These are phyloP conservation scores for Leccinum longicurvipes DNA, from an alignment of 768 basidiomycete species.

Conservation along the genomic window DNA sequence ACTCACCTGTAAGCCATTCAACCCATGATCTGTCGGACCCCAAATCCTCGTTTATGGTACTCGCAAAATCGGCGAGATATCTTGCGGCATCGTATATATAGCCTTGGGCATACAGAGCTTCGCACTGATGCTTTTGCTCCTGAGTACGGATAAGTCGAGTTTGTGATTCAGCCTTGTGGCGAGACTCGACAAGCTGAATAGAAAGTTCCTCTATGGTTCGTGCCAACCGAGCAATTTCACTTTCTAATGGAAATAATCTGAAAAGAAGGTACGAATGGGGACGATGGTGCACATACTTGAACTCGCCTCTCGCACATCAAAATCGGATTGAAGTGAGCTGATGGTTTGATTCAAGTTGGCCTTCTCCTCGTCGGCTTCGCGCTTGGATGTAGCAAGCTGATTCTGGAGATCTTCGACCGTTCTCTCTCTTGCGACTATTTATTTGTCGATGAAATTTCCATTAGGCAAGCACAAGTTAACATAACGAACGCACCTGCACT, in stretches of 20 bases:
- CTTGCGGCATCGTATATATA: not conserved
- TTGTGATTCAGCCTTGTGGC: not conserved
- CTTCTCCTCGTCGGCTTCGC: not conserved
- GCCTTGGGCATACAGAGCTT: not conserved
- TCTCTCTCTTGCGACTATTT: not conserved
- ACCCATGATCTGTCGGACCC: not conserved
- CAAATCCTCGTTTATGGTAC: not conserved
- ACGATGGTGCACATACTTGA: not conserved
- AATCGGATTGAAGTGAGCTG: not conserved
- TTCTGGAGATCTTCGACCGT: not conserved
- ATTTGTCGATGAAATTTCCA: not conserved
- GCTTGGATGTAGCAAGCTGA: not conserved
- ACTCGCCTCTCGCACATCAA: not conserved
- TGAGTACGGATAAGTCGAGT: not conserved
- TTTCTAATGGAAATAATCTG: not conserved
- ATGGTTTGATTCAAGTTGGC: not conserved
- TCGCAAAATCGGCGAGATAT: not conserved
- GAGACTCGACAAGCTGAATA: not conserved
- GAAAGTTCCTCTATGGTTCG: not conserved
- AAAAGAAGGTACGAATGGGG: not conserved
- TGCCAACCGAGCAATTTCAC: not conserved
- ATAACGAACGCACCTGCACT: not conserved
- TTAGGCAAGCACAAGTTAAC: not conserved
- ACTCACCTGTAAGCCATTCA: slow-evolving; percentile 9
- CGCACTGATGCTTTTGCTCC: slow-evolving; percentile 4